Evolutionary conservation across 768 basidiomycete genomes (phyloP).

Genomic region (Leccinellum albellum): DNA sequence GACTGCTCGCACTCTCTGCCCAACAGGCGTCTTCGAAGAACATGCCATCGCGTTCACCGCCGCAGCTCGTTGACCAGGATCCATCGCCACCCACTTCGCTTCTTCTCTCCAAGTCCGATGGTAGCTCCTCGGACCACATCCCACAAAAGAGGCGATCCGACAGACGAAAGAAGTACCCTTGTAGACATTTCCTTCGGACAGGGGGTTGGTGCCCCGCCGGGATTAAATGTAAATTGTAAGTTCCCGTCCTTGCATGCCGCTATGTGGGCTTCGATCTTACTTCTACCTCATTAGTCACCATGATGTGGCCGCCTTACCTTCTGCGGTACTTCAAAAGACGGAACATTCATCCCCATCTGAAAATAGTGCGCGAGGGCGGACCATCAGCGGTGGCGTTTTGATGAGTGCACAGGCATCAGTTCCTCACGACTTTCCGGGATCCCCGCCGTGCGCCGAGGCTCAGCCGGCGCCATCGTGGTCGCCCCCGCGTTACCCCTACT

Average conservation of each 20-base stretch:
- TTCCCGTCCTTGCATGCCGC: neutral
- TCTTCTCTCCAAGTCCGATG: slow-evolving; percentile 21
- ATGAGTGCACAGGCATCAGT: slow-evolving; percentile 10
- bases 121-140: slow-evolving; percentile 10
- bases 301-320: slow-evolving; percentile 24
- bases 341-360: slow-evolving; percentile 5
- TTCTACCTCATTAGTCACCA: slow-evolving; percentile 13
- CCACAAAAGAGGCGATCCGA: neutral
- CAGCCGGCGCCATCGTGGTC: slow-evolving; percentile 30
- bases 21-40: slow-evolving; percentile 1
- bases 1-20: slow-evolving; percentile 9
- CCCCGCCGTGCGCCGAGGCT: slow-evolving; percentile 33
- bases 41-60: slow-evolving; percentile 1
- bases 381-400: slow-evolving; percentile 27
- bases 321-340: slow-evolving; percentile 6
- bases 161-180: slow-evolving; percentile 34
- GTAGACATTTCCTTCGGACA: slow-evolving; percentile 40
- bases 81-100: slow-evolving; percentile 18
- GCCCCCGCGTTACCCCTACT: slow-evolving; percentile 12
- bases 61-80: slow-evolving; percentile 18
- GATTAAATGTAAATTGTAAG: slow-evolving; percentile 41
- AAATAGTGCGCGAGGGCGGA: slow-evolving; percentile 10
- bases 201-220: slow-evolving; percentile 42
- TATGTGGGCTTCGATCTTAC: neutral
- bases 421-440: slow-evolving; percentile 1